Evolutionary conservation across 129 eudicot genomes (phyloP).

Genomic region (Deinandra increscens): DNA sequence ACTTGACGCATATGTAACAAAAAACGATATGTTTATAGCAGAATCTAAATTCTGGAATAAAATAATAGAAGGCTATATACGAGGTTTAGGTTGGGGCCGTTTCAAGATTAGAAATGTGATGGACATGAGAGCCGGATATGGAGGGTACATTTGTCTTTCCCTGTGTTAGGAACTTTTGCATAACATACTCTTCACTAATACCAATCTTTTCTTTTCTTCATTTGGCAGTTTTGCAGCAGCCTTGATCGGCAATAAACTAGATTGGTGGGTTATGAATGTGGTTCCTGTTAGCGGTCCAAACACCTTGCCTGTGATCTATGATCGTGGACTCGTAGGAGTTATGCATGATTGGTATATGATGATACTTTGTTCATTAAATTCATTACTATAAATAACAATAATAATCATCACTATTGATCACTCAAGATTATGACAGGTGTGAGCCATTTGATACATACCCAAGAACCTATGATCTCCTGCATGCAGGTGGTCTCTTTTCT

Average conservation of each 20-base stretch:
- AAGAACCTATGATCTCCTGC: conserved; percentile 86
- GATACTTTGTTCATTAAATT: not conserved
- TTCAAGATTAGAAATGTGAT: conserved; percentile 75
- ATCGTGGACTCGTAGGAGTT: conserved; percentile 96
- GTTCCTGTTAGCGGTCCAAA: conserved; percentile 91
- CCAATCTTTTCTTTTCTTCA: not conserved
- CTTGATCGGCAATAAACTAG: conserved; percentile 55
- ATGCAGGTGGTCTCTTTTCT: conserved; percentile 89
- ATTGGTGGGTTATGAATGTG: conserved; percentile 96
- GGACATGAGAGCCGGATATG: conserved; percentile 99
- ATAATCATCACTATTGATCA: conserved; percentile 2
- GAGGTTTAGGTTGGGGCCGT: conserved; percentile 64
- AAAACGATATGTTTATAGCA: conserved; percentile 86
- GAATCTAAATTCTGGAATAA: conserved; percentile 92
- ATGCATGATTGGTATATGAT: conserved; percentile 86
- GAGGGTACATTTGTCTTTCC: conserved; percentile 54
- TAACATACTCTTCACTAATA: not conserved
- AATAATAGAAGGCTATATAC: conserved; percentile 71
- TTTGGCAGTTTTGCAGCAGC: conserved; percentile 93
- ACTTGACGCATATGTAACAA: conserved; percentile 77
- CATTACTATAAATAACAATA: not conserved
- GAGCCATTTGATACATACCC: conserved; percentile 98
- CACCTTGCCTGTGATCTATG: conserved; percentile 90
- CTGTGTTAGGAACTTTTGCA: not conserved
- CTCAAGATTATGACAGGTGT: conserved; percentile 59